Evolutionary conservation across 2,329 filamentous ascomycete species (phyloP).

Genomic region (Akanthomyces uredinophilus): DNA sequence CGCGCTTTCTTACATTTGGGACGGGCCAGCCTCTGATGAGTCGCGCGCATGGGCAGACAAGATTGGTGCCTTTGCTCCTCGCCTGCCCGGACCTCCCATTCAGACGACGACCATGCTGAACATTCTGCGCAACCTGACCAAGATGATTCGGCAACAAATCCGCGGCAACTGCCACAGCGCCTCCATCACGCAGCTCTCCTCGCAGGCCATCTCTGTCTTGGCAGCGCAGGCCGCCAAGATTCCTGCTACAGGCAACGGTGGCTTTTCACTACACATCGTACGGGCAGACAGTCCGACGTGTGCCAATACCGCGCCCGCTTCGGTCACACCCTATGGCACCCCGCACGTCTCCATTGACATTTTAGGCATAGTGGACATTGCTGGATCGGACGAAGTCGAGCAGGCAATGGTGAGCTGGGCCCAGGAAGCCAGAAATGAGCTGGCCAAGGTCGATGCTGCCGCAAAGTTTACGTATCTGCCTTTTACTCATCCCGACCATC

Average conservation of each 20-base stretch:
- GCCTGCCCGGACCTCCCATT: conserved; percentile 24
- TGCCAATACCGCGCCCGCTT: conserved; percentile 16
- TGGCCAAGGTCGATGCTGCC: conserved; percentile 23
- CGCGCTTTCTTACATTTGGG: conserved; percentile 27
- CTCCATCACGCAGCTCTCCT: conserved; percentile 22
- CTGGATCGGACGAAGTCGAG: conserved; percentile 21
- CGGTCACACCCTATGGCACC: conserved; percentile 26
- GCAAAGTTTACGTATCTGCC: conserved; percentile 28
- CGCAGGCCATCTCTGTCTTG: conserved; percentile 23
- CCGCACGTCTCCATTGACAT: conserved; percentile 34
- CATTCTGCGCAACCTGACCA: conserved; percentile 16
- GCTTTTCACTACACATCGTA: conserved; percentile 9
- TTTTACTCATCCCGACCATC: conserved; percentile 22
- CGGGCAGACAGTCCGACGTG: conserved; percentile 10
- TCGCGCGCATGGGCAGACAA: conserved; percentile 26
- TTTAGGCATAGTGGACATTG: conserved; percentile 20
- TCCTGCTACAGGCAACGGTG: conserved; percentile 22
- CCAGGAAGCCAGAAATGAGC: conserved; percentile 18
- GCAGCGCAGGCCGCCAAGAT: conserved; percentile 20
- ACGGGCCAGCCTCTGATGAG: conserved; percentile 26
- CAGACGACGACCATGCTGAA: conserved; percentile 20
- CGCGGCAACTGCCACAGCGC: conserved; percentile 20
- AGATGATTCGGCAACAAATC: conserved; percentile 21
- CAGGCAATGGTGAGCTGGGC: conserved; percentile 23
- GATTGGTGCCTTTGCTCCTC: conserved; percentile 24